Evolutionary conservation across 495 filamentous ascomycete genomes (phyloP), one percentile per base, ranked within the genome.

Genomic region (Tuber microsphaerosporum): DNA sequence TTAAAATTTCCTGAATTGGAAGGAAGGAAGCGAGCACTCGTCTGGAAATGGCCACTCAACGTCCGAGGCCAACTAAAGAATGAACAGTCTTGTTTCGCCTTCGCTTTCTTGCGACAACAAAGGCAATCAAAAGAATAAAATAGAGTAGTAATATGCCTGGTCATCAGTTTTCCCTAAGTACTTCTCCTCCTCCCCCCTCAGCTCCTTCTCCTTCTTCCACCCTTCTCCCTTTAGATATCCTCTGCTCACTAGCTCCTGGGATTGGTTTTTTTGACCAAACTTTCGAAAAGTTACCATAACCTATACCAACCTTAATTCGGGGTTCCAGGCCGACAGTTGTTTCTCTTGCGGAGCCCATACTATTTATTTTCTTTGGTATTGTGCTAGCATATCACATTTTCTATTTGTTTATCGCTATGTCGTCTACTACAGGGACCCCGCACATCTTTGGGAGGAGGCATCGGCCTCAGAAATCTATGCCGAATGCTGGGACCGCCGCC

Each of bases 1-100:
- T 73, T 79, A 79, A 70, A 75, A 75, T 79, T 61, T 79, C 77
- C 77, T 22, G 71, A 79, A 79, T 42, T 61, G 77, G 76, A 75
- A 51, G 70, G 45, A 75, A 31, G 46, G 42, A 73, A 76, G 75
- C 73, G 73, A 75, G 74, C 51, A 45, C 65, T 48, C 71, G 56
- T 75, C 44, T 77, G 68, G 45, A n/a, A n/a, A n/a, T n/a, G n/a
- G n/a, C 61, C 19, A 51, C 48, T 43, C 37, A 70, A 71, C 71
- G 37, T 70, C 45, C n/a, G 45, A 41, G 39, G 69, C 26, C 73
- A 69, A 61, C 56, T 41, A 73, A 37, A 16, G 61, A 41, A 73
- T 37, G 61, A 70, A 22, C 43, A 8, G 26, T n/a, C 22, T 69
- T 73, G 48, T 70, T 56, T 56, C 26, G 16, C 39, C 31, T 65